Evolutionary conservation across 805 yeast species (phyloP), one percentile per base, ranked within the genome.

Genomic region (Cyberlindnera euphorbiae): DNA sequence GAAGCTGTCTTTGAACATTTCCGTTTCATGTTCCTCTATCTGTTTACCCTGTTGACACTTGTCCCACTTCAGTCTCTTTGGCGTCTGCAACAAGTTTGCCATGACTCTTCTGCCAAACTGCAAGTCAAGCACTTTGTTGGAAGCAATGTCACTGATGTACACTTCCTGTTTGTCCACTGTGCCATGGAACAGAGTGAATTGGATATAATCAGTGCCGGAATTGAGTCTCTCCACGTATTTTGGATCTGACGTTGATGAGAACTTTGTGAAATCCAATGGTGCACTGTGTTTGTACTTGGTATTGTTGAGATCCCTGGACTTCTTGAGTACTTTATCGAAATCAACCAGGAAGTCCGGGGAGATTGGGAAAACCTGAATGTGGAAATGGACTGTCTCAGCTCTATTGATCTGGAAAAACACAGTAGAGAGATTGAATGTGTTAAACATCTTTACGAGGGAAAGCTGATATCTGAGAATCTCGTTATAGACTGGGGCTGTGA

Each of bases 31-130:
- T 3, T 67, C 63, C 52, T 89, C 96, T 46, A 76, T 74, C n/a
- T 62, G 62, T 29, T 62, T 62, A 0, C 81, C 60, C 55, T 87
- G 94, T 32, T 63, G 60, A 51, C 96, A 87, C 34, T 75, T 73
- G 38, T 80, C 81, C 97, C 96, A 88, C 39, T 76, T 77, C 1
- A 73, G 57, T 44, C 88, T 66, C 35, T 77, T 78, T 3, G 82
- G 79, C 12, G 73, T 63, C 29, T 69, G 75, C 33, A 88, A 53
- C 3, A 80, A 58, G 43, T 67, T 67, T 0, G 96, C 89, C 19
- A 85, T 50, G 1, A 83, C 88, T 50, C 87, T 70, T 55, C 97
- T 67, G 2, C 95, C 95, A 50, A 89, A 84, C 47, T 85, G 95
- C 11, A 86, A 59, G 55, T 89, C 96, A 8, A 87, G 60, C 10